Base-by-base conservation (phyloP, 1,284 basidiomycete genomes). In the Rhodotorula sp. region DNA sequence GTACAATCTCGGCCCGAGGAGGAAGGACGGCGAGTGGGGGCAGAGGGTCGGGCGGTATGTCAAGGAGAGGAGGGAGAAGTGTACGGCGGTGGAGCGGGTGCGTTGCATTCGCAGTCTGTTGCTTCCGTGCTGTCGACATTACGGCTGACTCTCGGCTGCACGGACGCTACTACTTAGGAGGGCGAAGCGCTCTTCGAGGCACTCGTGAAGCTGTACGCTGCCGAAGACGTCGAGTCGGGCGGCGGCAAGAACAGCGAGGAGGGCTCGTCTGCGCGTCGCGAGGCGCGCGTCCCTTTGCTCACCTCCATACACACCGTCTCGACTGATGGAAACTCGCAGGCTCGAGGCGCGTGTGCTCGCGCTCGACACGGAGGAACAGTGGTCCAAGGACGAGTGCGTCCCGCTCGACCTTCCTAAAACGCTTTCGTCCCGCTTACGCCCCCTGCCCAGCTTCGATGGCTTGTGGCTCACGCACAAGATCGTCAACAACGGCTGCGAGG, bases 81-180 rank as follows among this genome's bases (percentile, higher is more conserved):
- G 53, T 25, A 39, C 17, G 3, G 12, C 25, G 41, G 17, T 66
- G 15, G 65, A 66, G 44, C 13, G 44, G 65, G 65, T 61, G 17
- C 29, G 65, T 44, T 27, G 12, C 7, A 3, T 27, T 36, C 29
- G 21, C 22, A 4, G 15, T 25, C 22, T 19, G 7, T 22, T 29
- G 5, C 2, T 10, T 13, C 29, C 19, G 21, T 1, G 25, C 21
- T 53, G 17, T 50, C 21, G 8, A 3, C 39, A 27, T 10, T 9
- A 25, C 22, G 1, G 27, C 6, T 22, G 13, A 0, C 37, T 2
- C 27, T 41, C 19, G 36, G n/a, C 37, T 10, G 34, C 32, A 19
- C 4, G 15, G 10, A 6, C 9, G 9, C 19, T 1, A 13, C 3
- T 12, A 1, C 5, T 17, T 37, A 64, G 63, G 63, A 57, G 55